Conservation (phyloP, 441 rosid species). For the Melastoma candidum region DNA sequence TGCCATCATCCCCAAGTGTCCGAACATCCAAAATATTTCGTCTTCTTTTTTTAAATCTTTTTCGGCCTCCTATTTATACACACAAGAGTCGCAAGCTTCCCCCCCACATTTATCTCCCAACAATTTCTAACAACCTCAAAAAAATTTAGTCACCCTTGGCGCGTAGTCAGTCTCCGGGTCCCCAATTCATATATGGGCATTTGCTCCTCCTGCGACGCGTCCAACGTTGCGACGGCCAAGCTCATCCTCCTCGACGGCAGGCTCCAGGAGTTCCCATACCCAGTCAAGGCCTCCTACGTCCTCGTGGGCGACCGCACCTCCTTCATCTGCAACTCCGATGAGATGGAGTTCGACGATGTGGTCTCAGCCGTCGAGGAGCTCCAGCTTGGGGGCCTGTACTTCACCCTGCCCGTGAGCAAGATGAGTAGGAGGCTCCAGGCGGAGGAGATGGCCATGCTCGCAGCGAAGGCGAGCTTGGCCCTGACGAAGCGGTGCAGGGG, state of each 20-base stretch:
- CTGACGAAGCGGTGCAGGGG: slow-evolving; percentile 31
- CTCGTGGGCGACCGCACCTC: slow-evolving; percentile 44
- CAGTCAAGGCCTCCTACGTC: slow-evolving; percentile 62
- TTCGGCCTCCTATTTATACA: no score
- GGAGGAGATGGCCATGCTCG: slow-evolving; percentile 87
- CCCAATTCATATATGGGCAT: slow-evolving; percentile 7
- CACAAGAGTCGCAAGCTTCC: no score
- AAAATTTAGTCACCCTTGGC: no score
- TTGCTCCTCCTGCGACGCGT: slow-evolving; percentile 19
- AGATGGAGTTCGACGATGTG: slow-evolving; percentile 78
- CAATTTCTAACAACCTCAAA: no score
- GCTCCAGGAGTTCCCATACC: slow-evolving; percentile 59
- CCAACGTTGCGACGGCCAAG: slow-evolving; percentile 57
- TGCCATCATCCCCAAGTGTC: no score
- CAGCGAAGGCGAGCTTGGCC: slow-evolving; percentile 81
- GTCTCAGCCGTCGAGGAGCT: slow-evolving; percentile 52
- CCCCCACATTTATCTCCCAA: no score
- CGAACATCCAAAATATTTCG: no score
- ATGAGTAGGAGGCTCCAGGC: slow-evolving; percentile 47
- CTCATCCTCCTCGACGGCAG: slow-evolving; percentile 60
- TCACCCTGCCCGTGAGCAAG: slow-evolving; percentile 56
- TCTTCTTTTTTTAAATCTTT: no score
- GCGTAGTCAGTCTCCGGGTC: no score
- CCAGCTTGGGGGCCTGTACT: slow-evolving; percentile 71
- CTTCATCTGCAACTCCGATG: slow-evolving; percentile 80